Evolutionary conservation across 768 basidiomycete genomes (phyloP).

Genomic region (Tubosaeta sp.): DNA sequence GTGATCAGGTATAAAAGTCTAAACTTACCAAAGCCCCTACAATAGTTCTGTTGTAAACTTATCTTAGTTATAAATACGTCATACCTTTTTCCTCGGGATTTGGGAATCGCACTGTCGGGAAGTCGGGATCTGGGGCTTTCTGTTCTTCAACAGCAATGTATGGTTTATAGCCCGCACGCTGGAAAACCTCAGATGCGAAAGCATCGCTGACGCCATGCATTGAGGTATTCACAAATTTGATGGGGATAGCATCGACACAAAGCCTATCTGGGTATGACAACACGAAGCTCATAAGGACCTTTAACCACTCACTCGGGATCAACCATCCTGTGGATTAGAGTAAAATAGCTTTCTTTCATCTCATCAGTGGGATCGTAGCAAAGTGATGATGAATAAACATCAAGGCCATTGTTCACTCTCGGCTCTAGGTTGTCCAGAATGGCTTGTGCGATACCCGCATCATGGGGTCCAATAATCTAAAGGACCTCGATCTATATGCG

Average conservation of each 20-base stretch:
- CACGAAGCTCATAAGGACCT: background rate
- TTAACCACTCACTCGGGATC: slow-evolving; percentile 14
- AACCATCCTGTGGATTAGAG: slow-evolving; percentile 27
- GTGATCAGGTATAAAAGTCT: background rate
- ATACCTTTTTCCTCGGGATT: slow-evolving; percentile 89
- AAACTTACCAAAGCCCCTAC: slow-evolving; percentile 47
- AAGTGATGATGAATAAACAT: slow-evolving; percentile 38
- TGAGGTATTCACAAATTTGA: slow-evolving; percentile 80
- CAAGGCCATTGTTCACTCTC: slow-evolving; percentile 36
- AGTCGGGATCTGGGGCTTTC: slow-evolving; percentile 73
- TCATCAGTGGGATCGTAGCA: slow-evolving; percentile 56
- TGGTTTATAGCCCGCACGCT: slow-evolving; percentile 51
- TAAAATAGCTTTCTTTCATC: slow-evolving; percentile 58
- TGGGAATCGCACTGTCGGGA: slow-evolving; percentile 80
- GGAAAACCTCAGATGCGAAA: slow-evolving; percentile 56
- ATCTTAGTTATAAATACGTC: slow-evolving; percentile 2
- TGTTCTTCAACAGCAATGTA: slow-evolving; percentile 65
- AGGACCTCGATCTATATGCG: background rate
- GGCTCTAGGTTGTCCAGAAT: slow-evolving; percentile 63
- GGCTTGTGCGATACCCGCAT: slow-evolving; percentile 64
- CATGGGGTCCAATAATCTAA: slow-evolving; percentile 83
- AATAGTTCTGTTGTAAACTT: background rate
- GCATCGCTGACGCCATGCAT: slow-evolving; percentile 86
- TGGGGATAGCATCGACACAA: slow-evolving; percentile 3
- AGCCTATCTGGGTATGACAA: slow-evolving; percentile 10